These are phyloP conservation scores for Boletus mariae DNA, from an alignment of 1,284 basidiomycete species.

Conservation along the genomic window DNA sequence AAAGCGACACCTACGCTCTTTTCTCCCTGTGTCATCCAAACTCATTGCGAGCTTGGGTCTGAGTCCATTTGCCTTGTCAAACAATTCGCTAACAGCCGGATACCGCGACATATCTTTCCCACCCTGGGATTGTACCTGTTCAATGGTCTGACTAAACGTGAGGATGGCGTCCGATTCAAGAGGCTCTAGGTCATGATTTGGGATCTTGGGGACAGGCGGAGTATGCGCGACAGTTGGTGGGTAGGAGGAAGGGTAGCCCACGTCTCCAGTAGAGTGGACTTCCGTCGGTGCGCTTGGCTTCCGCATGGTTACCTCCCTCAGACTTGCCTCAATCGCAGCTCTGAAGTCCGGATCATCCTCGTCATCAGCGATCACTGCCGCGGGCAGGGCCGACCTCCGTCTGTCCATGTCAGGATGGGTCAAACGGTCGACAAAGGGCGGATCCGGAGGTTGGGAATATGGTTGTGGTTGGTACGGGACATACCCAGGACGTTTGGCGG, in stretches of 20 bases:
- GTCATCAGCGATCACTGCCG: conserved; percentile 47
- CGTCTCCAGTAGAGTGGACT: conserved; percentile 51
- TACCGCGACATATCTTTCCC: conserved; percentile 75
- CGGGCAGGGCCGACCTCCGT: conserved; percentile 20
- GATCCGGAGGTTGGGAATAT: conserved; percentile 67
- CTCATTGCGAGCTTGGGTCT: conserved; percentile 83
- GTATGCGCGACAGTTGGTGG: conserved; percentile 40
- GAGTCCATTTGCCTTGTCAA: conserved; percentile 79
- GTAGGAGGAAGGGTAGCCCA: conserved; percentile 42
- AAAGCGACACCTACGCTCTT: conserved; percentile 65
- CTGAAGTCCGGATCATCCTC: conserved; percentile 92
- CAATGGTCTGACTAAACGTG: conserved; percentile 86
- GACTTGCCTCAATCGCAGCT: conserved; percentile 93
- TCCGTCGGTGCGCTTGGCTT: conserved; percentile 74
- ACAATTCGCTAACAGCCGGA: conserved; percentile 79
- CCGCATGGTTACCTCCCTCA: conserved; percentile 80
- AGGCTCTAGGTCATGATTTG: conserved; percentile 75
- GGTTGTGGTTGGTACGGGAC: conserved; percentile 59
- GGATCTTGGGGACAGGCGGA: conserved; percentile 47
- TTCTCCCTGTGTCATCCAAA: conserved; percentile 82
- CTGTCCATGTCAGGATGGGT: conserved; percentile 39
- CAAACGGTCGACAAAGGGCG: conserved; percentile 61
- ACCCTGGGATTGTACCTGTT: conserved; percentile 78
- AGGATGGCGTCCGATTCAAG: conserved; percentile 81
- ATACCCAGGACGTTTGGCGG: conserved; percentile 57